A percentile compares a stretch with the other conserved stretches of the same genome.
These are phyloP conservation scores for Cinnamomum chago DNA, from an alignment of 164 flowering plant genomes.

Conservation along the genomic window DNA sequence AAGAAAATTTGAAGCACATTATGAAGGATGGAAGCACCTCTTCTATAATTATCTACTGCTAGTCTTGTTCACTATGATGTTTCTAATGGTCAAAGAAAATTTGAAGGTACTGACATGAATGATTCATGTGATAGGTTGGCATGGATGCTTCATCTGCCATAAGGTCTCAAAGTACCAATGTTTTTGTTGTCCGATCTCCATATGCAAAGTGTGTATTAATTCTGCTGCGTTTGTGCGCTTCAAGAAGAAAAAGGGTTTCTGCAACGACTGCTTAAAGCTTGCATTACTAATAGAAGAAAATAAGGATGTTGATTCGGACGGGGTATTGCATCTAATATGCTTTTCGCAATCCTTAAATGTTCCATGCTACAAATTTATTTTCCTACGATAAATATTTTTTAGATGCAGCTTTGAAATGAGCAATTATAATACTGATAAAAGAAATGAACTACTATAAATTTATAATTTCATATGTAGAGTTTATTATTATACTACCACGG, in stretches of 20 bases:
- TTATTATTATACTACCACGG: neutral
- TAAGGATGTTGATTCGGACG: constrained; percentile 52
- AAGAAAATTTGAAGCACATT: neutral
- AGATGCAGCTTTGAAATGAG: neutral
- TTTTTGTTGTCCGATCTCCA: constrained; percentile 55
- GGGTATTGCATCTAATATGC: constrained; percentile 40
- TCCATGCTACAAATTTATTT: neutral
- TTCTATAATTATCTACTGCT: neutral
- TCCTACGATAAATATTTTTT: neutral
- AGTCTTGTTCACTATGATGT: neutral
- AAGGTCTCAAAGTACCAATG: constrained; percentile 49
- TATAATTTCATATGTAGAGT: no score
- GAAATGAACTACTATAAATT: no score
- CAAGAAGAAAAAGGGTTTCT: constrained; percentile 53
- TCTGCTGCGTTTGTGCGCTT: constrained; percentile 42
- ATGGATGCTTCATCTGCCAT: constrained; percentile 54
- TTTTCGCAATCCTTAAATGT: neutral
- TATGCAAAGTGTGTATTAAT: constrained; percentile 45
- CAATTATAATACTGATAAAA: no score
- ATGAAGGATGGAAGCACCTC: neutral
- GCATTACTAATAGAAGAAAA: constrained; percentile 53
- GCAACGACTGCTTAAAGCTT: constrained; percentile 55
- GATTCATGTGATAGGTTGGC: constrained; percentile 50
- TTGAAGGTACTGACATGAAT: neutral
- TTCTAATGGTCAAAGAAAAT: neutral